Evolutionary conservation across 148 eudicot genomes (phyloP).

Genomic region (Agrostemma githago): DNA sequence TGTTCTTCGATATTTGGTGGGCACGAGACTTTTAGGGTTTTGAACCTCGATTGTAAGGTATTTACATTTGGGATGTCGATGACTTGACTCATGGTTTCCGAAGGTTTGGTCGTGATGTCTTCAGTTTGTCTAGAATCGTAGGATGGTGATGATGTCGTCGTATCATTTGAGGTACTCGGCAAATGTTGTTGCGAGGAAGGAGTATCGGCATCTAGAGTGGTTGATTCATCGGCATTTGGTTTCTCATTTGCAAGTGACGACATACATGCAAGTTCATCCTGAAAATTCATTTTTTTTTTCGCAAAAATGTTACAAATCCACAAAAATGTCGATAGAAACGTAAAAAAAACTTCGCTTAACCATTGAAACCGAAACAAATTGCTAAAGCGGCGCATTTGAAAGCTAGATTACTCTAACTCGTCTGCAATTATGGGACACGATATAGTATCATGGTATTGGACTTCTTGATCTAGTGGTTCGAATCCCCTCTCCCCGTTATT

Average conservation of each 20-base stretch:
- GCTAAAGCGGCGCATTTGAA: too few species aligned
- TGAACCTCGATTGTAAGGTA: conserved; percentile 32
- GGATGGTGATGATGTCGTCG: conserved; percentile 23
- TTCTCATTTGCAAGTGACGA: conserved; percentile 48
- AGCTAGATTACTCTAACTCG: too few species aligned
- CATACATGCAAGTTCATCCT: conserved; percentile 56
- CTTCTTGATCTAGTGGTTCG: too few species aligned
- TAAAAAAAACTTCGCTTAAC: not conserved
- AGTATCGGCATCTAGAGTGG: conserved; percentile 32
- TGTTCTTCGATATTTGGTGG: conserved; percentile 31
- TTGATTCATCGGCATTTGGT: conserved; percentile 31
- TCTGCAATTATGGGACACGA: too few species aligned
- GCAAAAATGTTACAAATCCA: too few species aligned
- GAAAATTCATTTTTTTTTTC: too few species aligned
- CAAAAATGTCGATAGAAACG: too few species aligned
- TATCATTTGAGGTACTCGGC: conserved; percentile 21
- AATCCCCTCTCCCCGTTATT: too few species aligned
- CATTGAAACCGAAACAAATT: not conserved
- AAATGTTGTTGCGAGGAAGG: conserved; percentile 38
- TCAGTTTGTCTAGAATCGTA: conserved; percentile 29
- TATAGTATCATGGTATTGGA: too few species aligned
- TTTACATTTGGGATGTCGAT: conserved; percentile 25
- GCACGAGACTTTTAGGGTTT: conserved; percentile 33
- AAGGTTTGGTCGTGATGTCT: conserved; percentile 20
- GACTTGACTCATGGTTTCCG: conserved; percentile 23